Evolutionary conservation across 2,329 filamentous ascomycete genomes (phyloP), one percentile per base, ranked within the genome.

Genomic region (Sphaerulina vaccinii): DNA sequence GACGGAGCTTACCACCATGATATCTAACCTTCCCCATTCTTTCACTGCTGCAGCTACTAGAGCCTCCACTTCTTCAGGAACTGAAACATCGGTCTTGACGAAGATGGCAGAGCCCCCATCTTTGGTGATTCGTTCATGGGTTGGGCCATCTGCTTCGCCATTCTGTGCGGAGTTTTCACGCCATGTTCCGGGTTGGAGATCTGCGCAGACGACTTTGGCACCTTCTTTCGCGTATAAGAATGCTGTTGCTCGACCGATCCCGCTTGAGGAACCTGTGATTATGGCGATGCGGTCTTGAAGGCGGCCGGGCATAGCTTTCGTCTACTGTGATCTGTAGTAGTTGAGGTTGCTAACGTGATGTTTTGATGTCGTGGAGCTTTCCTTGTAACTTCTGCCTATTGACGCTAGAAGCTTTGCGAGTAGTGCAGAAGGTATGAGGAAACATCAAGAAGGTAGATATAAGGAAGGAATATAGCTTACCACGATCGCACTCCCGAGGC

Each of bases 191-290:
- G 55, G 53, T 24, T 52, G 55, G 1, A 60, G 13, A 18, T 60
- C 58, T 13, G 58, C 41, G 47, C 61, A 54, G 40, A 70, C 54
- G 13, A 62, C 58, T 15, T 62, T 62, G 32, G 67, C 68, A n/a
- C 63, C 62, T 38, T 68, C 67, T n/a, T 48, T 50, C 1, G 64
- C 63, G 48, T 65, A 70, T 24, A 66, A 56, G 22, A 66, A 61
- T 13, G 67, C 68, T 23, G 69, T 65, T 19, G 63, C 64, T 18
- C 64, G 58, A 15, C 68, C 69, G 24, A 70, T 69, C 16, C 67
- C 67, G 4, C 62, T 63, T 21, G 62, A 64, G 9, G 66, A 66
- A 10, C 69, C 69, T 27, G 70, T 62, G 23, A 71, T 67, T 24
- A 65, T 62, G 33, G 65, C 66, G 6, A 66, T 54, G 41, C 55